Percentiles rank a stretch among this genome's conserved stretches.
Conservation (phyloP, 306 rosid species). For the Cicer chorassanicum region DNA sequence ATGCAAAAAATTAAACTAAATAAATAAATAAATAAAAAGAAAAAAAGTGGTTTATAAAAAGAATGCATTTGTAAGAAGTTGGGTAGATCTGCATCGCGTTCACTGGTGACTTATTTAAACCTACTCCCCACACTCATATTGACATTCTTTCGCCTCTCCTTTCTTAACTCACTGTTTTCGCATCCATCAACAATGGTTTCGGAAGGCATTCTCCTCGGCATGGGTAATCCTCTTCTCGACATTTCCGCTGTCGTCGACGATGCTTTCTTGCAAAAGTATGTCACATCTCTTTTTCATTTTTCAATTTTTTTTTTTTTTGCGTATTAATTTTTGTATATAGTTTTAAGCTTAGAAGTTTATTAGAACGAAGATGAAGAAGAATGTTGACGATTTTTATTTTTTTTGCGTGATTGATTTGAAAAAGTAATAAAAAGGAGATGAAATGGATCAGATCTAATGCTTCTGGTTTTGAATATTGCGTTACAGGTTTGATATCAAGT, state of each 20-base stretch:
- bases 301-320: neutral
- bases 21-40: neutral
- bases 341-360: slow-evolving; percentile 6
- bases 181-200: slow-evolving; percentile 55
- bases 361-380: neutral
- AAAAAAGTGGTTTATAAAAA: slow-evolving; percentile 22
- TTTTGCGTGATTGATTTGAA: neutral
- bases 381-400: neutral
- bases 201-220: slow-evolving; percentile 78
- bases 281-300: neutral
- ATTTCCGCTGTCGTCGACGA: slow-evolving; percentile 81
- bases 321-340: neutral
- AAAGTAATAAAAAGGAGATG: neutral
- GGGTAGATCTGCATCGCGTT: slow-evolving; percentile 41
- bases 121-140: neutral
- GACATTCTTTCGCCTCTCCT: neutral
- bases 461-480: slow-evolving; percentile 24
- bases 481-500: slow-evolving; percentile 71
- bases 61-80: neutral
- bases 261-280: slow-evolving; percentile 65
- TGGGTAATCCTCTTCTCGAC: slow-evolving; percentile 96
- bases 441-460: slow-evolving; percentile 24
- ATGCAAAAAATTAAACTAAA: neutral
- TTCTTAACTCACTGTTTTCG: neutral
- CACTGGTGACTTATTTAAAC: slow-evolving; percentile 3